phyloP scores from a whole-genome alignment of 257 asterid species.

The Nicotiana knightiana region DNA sequence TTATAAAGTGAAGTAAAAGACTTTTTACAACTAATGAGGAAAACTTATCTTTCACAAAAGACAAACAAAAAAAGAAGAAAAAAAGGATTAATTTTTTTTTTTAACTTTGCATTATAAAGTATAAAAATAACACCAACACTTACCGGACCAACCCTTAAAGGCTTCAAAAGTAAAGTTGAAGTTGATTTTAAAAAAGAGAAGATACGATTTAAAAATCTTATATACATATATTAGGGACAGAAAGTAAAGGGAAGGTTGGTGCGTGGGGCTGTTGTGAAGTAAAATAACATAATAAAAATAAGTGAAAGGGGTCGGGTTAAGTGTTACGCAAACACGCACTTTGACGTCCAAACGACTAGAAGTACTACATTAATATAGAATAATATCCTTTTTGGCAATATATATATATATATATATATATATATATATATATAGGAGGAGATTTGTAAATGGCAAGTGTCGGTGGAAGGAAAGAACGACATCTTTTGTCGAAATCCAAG shows the following conservation, averaged over 20 bases:
- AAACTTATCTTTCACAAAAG: too few species aligned
- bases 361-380: not conserved
- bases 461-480: not conserved
- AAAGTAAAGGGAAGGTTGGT: not conserved
- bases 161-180: too few species aligned
- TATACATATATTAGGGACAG: not conserved
- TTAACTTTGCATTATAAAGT: too few species aligned
- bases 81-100: too few species aligned
- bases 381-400: not conserved
- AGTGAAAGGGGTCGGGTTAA: not conserved
- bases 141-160: too few species aligned
- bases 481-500: not conserved
- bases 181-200: too few species aligned
- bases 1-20: too few species aligned
- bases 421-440: not conserved
- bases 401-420: not conserved
- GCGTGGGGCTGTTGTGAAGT: not conserved
- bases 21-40: too few species aligned
- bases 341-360: not conserved
- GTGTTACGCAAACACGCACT: not conserved
- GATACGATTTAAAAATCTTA: too few species aligned
- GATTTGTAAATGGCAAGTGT: not conserved
- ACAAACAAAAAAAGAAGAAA: too few species aligned
- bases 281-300: not conserved
- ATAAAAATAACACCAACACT: too few species aligned